phyloP scores from a whole-genome alignment of 2,329 filamentous ascomycete genomes.

The Colletotrichum sp. region DNA sequence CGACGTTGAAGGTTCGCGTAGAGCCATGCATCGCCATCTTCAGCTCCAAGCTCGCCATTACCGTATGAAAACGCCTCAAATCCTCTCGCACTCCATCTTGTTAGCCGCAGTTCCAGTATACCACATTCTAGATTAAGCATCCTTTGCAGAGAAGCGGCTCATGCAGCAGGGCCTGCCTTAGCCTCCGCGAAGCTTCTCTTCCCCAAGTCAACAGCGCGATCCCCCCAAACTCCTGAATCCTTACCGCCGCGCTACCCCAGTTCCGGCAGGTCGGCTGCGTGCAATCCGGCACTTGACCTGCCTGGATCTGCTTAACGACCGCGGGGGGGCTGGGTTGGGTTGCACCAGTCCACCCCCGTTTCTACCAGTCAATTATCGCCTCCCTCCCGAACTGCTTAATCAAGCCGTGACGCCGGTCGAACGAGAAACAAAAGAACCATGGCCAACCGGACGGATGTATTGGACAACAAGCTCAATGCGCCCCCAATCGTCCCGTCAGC shows the following conservation, averaged over 20 bases:
- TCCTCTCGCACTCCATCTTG: not conserved
- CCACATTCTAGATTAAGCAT: not conserved
- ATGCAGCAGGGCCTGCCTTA: not conserved
- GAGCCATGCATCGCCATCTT: not conserved
- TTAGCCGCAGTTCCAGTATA: not conserved
- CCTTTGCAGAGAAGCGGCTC: not conserved
- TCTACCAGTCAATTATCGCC: not conserved
- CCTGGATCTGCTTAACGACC: constrained; percentile 1
- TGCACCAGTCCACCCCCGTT: not conserved
- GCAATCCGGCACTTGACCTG: constrained; percentile 17
- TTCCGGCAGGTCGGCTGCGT: constrained; percentile 14
- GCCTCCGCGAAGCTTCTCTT: not conserved
- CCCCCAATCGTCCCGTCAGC: not conserved
- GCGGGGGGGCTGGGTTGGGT: not conserved
- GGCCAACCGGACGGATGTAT: not conserved
- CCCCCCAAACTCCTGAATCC: not conserved
- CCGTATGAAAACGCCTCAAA: no score
- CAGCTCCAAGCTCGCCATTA: not conserved
- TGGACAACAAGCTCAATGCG: not conserved
- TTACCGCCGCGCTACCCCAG: constrained; percentile 18
- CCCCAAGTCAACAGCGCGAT: not conserved
- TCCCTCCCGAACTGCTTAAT: constrained; percentile 6
- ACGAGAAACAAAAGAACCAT: not conserved
- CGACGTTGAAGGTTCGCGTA: not conserved
- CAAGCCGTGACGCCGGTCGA: constrained; percentile 1